phyloP scores from a whole-genome alignment of 768 basidiomycete genomes.

The Suillus decipiens region DNA sequence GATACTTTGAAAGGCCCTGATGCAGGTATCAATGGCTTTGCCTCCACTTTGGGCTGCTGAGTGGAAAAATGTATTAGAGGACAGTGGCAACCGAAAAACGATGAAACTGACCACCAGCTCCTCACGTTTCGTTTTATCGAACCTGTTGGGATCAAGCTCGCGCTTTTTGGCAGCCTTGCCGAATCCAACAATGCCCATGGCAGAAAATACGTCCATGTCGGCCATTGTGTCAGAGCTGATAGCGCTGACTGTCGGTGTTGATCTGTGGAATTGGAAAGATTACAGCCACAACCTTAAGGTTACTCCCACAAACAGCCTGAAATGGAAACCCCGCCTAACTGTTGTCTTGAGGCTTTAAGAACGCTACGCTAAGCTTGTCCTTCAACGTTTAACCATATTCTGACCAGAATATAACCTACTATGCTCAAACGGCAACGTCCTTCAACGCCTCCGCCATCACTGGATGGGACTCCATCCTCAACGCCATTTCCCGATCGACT shows the following conservation, averaged over 20 bases:
- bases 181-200: slow-evolving; percentile 85
- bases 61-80: slow-evolving; percentile 18
- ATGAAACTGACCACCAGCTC: slow-evolving; percentile 34
- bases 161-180: slow-evolving; percentile 72
- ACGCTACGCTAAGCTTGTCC: neutral
- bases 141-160: slow-evolving; percentile 71
- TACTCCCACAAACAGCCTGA: slow-evolving; percentile 8
- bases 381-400: neutral
- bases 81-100: slow-evolving; percentile 10
- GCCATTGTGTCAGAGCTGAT: slow-evolving; percentile 37
- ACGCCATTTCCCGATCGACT: slow-evolving; percentile 17
- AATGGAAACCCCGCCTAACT: slow-evolving; percentile 11
- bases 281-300: slow-evolving; percentile 5
- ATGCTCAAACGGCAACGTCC: slow-evolving; percentile 62
- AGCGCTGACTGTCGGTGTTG: slow-evolving; percentile 10
- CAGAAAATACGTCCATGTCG: slow-evolving; percentile 71
- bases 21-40: slow-evolving; percentile 10
- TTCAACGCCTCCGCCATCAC: slow-evolving; percentile 43
- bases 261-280: slow-evolving; percentile 4
- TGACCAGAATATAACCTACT: slow-evolving; percentile 3
- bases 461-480: slow-evolving; percentile 26
- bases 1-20: slow-evolving; percentile 19
- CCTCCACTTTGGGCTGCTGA: slow-evolving; percentile 4
- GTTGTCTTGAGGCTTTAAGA: slow-evolving; percentile 2
- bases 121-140: slow-evolving; percentile 72